Evolutionary conservation across 176 grass and related monocot genomes (phyloP), one percentile per base, ranked within the genome.

Genomic region (Aegilops sharonensis): DNA sequence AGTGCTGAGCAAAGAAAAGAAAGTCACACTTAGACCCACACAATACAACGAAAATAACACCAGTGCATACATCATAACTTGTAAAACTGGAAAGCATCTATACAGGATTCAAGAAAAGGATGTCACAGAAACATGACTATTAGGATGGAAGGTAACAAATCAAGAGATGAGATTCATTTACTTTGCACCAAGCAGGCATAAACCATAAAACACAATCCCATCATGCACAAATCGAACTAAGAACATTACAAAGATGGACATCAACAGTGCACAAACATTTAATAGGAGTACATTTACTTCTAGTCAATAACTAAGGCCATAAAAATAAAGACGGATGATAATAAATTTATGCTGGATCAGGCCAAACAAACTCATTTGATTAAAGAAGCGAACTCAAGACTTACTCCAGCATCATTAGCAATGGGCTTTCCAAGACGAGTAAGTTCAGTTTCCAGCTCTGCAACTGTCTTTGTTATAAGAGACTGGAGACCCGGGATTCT

Each of bases 381-480:
- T 82, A 66, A 37, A 67, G 31, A 56, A 43, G 31, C 1, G 5
- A 88, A 68, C 9, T 30, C 35, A 4, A 89, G 3, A 83, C 97
- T 91, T 93, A 99, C 97, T 45, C 97, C 97, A 86, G 97, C 94
- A 87, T 99, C 97, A 7, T 85, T 89, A 84, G 97, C 97, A 84
- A 97, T 99, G 36, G 97, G 97, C 78, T 99, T 99, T 77, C 97
- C 97, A 67, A 99, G 90, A 69, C 97, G 94, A 34, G 86, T 90
- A 75, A 99, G 94, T 91, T 99, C 97, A 82, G 86, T 93, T 87
- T 99, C 97, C 78, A 99, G 81, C 85, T 99, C 97, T 54, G 88
- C 91, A 67, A 97, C 89, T 70, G 97, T 97, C 89, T 99, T 99
- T 40, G 89, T 99, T 83, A 99, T 97, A 64, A 99, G 97, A 91